Percentiles rank a stretch among this genome's conserved stretches.
phyloP scores from a whole-genome alignment of 129 eudicot genomes.

The Centrapalus pauciflorus region DNA sequence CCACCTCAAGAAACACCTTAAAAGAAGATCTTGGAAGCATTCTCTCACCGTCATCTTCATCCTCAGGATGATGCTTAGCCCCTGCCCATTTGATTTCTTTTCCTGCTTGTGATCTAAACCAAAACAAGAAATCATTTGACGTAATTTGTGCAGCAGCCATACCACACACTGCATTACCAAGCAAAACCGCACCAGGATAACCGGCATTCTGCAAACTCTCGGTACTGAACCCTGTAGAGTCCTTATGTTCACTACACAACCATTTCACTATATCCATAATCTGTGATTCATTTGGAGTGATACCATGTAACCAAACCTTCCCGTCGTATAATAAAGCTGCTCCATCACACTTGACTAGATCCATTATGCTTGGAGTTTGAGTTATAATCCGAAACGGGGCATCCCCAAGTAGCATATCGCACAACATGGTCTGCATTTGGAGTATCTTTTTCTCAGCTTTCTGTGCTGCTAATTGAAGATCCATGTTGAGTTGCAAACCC shows the following conservation, averaged over 20 bases:
- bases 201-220: constrained; percentile 58
- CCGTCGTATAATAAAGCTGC: constrained; percentile 46
- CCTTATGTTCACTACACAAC: constrained; percentile 42
- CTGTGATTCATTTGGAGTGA: constrained; percentile 58
- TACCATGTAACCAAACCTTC: constrained; percentile 48
- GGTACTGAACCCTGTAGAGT: constrained; percentile 61
- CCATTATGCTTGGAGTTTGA: constrained; percentile 63
- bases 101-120: constrained; percentile 74
- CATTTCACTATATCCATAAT: constrained; percentile 47
- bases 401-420: constrained; percentile 71
- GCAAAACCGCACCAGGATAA: constrained; percentile 45
- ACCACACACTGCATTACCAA: constrained; percentile 77
- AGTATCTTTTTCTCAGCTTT: constrained; percentile 46
- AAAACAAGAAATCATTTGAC: constrained; percentile 45
- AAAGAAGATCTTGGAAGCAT: constrained; percentile 75
- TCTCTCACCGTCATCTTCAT: constrained; percentile 48
- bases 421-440: constrained; percentile 50
- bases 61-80: constrained; percentile 55
- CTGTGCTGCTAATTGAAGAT: constrained; percentile 60
- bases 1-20: constrained; percentile 62
- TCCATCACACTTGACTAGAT: constrained; percentile 72
- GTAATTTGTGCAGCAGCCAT: constrained; percentile 58
- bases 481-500: constrained; percentile 60
- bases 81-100: constrained; percentile 66
- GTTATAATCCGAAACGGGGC: constrained; percentile 54